Conservation (phyloP, 176 grass and related monocot species). For the Stipa capillata region DNA sequence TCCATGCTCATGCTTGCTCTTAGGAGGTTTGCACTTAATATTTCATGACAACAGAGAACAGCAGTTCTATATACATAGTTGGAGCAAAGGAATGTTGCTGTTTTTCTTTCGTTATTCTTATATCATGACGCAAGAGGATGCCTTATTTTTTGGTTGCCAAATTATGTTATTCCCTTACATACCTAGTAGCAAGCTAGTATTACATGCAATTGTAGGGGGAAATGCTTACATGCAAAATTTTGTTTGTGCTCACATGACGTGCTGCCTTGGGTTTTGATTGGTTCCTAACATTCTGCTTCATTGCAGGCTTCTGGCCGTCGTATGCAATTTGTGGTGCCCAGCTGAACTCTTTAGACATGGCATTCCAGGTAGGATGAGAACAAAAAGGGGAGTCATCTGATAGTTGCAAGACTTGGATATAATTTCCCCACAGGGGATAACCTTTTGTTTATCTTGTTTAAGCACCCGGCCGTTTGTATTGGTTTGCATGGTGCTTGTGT, state of each 20-base stretch:
- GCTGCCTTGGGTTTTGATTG: not conserved
- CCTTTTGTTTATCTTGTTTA: too few relatives aligned
- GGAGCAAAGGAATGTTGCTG: not conserved
- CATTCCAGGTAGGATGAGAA: too few relatives aligned
- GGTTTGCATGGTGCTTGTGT: too few relatives aligned
- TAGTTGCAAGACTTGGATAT: too few relatives aligned
- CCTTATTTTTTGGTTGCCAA: not conserved
- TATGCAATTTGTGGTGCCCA: constrained; percentile 25
- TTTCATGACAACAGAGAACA: not conserved
- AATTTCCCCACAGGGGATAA: too few relatives aligned
- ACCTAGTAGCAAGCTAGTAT: not conserved
- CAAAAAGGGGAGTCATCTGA: too few relatives aligned
- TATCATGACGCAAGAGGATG: not conserved
- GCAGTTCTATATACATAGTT: not conserved
- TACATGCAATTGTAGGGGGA: not conserved
- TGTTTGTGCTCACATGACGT: not conserved
- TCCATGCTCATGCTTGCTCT: not conserved
- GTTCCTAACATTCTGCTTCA: not conserved
- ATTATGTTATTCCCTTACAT: not conserved
- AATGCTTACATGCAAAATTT: not conserved
- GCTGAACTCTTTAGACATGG: constrained; percentile 7
- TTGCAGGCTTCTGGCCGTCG: constrained; percentile 30
- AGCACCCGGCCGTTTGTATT: too few relatives aligned
- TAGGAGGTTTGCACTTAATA: not conserved
- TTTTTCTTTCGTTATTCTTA: not conserved